Base-by-base conservation (phyloP, 371 early-diverging fungal genomes). In the Mortierella sp. region DNA sequence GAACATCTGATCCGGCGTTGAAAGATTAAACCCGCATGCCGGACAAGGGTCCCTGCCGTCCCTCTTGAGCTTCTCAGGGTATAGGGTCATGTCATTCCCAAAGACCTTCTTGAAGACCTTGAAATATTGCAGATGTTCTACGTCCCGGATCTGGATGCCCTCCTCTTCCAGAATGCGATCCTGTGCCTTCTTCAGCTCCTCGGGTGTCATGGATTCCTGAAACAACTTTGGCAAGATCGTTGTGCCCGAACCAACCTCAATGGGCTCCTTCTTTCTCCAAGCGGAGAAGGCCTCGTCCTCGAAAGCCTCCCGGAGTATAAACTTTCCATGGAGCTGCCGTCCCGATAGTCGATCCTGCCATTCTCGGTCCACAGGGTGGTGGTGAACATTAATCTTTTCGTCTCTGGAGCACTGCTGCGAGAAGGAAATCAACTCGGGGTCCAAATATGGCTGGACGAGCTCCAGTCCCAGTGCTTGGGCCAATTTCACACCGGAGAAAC, bases 231-330 rank as follows among this genome's bases (percentile, higher is more conserved):
- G 83, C 51, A 86, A 43, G 23, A 79, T 64, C 0, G 86, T 82
- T 0, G 84, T 84, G 0, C 87, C 87, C 4, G 80, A 62, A 12
- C 88, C 88, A 11, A 80, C 80, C 59, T 88, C 87, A 56, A 86
- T 83, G 0, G 88, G 87, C 37, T 85, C 86, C 75, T 88, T 88
- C 46, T 64, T 73, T 24, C 88, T 72, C 78, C 82, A 84, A 0
- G 82, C 81, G 31, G 85, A 84, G 27, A 79, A 66, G 0, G 83
- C 79, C 2, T 79, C 81, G 19, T 80, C 71, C 12, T 86, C 87
- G 46, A 86, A 84, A 26, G 88, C 88, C 44, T 59, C 56, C 17
- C 88, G 59, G 57, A 88, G 58, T 2, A 84, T 68, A 34, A 81
- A 79, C 65, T 88, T 86, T n/a, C 88, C 86, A 56, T 84, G 84